Base-by-base conservation (phyloP, 2,329 filamentous ascomycete species). In the Talaromyces sp. region DNA sequence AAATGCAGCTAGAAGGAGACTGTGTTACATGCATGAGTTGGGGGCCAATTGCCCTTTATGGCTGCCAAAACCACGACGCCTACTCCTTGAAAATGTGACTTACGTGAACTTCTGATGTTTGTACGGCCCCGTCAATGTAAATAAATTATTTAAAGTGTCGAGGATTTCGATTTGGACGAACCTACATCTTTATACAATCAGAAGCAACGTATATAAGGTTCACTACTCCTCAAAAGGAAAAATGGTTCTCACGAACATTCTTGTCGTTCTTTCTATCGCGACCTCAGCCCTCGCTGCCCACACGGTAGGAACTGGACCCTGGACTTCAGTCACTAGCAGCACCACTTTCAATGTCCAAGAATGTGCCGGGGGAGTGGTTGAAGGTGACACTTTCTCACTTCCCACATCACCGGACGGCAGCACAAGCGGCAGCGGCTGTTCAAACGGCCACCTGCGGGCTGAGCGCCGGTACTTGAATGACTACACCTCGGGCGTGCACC, bases 401-500 rank as follows among this genome's bases (percentile, higher is more conserved):
- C 61, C 61, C 17, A 40, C 19, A 27, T 63, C 61, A 34, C 61
- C 61, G 25, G n/a, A 63, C 36, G 61, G 61, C 36, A 63, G 61
- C 61, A 63, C 61, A 45, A 58, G 49, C 61, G 61, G 61, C 61
- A 63, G 61, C 47, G 61, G 61, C 7, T 63, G 61, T 53, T 63
- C 61, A 47, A 63, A 63, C 36, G 61, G 61, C 49, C 61, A 63
- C 36, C 51, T 63, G 8, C 61, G 61, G 27, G 61, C 61, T 47
- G 61, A 63, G 27, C 61, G 61, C 49, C 61, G 61, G 49, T 63
- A 63, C 61, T 40, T 29, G 49, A 63, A 63, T 53, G 61, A 63
- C n/a, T 63, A 63, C 36, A 54, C 61, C 3, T 63, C 61, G 15
- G 61, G 61, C 34, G 61, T 63, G 7, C 61, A 63, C 36, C 61